Evolutionary conservation across 2,329 filamentous ascomycete species (phyloP), one percentile per base, ranked within the genome.

Genomic region (Aspergillus carbonarius): DNA sequence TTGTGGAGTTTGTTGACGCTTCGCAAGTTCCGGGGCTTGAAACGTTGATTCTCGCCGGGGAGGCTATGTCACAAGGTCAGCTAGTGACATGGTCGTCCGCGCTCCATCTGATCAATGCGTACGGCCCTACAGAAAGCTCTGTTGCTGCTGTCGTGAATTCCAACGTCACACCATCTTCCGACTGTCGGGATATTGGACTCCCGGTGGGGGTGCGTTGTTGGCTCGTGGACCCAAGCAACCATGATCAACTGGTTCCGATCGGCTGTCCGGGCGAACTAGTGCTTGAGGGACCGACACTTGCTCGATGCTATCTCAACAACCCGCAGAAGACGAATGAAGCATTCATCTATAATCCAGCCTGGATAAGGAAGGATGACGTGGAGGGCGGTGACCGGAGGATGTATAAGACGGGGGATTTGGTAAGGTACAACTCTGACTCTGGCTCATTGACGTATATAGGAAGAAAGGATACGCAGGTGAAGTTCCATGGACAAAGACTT

Each of bases 401-500:
- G 34, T 78, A 78, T 62, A 76, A 76, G 60, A 77, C 75, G 10
- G 75, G 75, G 7, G 75, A 78, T 59, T 55, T 78, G 52, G 75
- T 73, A 55, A 68, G 74, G 32, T 75, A 75, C 49, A 76, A 74
- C 44, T 72, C 71, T 0, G 70, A 74, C 23, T 58, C 62, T 39
- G 74, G 74, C 25, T 69, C 73, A 2, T 61, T 76, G n/a, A 71
- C 68, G 12, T 76, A 74, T 60, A 59, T 87, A 39, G 86, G 86
- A 15, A 80, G 88, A 50, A 87, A 86, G 63, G 88, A 90, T 65
- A 82, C 82, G n/a, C 87, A 88, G 70, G 83, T 88, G 55, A 90
- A 91, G 72, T 74, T 90, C 27, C 79, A 82, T 10, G 90, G 89
- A 25, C 87, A 85, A 63, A 78, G 87, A 55, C 82, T 88, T 53